Evolutionary conservation across 768 basidiomycete genomes (phyloP), one percentile per base, ranked within the genome.

Genomic region (Tephrocybe sp.): DNA sequence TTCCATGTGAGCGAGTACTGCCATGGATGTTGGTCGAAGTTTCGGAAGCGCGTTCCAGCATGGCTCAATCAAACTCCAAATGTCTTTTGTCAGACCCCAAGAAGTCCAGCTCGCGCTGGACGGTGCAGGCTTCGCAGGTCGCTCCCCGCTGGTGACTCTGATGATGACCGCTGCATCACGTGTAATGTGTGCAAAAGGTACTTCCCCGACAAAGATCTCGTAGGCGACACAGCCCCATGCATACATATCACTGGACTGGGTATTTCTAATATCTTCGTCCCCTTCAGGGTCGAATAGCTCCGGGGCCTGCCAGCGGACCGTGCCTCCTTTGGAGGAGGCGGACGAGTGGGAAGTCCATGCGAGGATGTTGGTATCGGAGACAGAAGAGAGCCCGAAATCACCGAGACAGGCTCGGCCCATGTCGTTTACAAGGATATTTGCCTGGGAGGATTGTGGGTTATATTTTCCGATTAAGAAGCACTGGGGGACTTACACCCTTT

Each of bases 291-390:
- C 47, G 25, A 60, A 40, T 3, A 64, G 44, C 19, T 63, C 58
- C 1, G 61, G 63, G 18, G 61, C 60, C 41, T 56, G 49, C 58
- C 56, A 64, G 16, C 58, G 22, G 13, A 39, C 18, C 12, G 52
- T 51, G n/a, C 56, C 46, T 34, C 32, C 32, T 16, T 34, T 34
- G 9, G 32, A 34, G 9, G 32, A 12, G 13, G 9, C 9, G 3
- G 9, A 34, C 32, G 32, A 34, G 16, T 34, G 11, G 5, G 32
- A 34, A 4, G 32, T 34, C 32, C 32, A 34, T 12, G 32, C 32
- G 4, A 34, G 16, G 11, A 34, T 34, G 4, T 34, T 16, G 4
- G 12, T 12, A 12, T 34, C 32, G 4, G 32, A 34, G 11, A 34
- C 16, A 3, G 32, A 34, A 34, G 32, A 34, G 3, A 34, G 32